Evolutionary conservation across 208 protist species (phyloP), one percentile per base, ranked within the genome.

Genomic region (Acanthamoeba culbertsoni): DNA sequence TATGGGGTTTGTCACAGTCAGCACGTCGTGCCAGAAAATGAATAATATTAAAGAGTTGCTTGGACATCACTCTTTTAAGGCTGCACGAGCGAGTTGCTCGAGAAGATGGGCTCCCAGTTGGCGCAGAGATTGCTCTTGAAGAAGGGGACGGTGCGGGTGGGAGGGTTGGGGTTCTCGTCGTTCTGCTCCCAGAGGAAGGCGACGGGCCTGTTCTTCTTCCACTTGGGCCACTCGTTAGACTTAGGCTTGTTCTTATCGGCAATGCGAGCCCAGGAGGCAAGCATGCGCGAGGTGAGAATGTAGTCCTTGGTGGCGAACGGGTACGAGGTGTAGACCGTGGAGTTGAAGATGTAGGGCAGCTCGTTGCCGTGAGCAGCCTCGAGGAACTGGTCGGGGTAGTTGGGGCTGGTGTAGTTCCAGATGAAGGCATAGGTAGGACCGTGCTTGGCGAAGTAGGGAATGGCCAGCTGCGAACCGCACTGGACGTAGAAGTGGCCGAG

Each of bases 401-500:
- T 91, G 55, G 92, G 92, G 51, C 84, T 92, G 0, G 77, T 55
- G 37, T 94, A 94, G 59, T 94, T 75, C 26, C 79, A 94, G 20
- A 94, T 94, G 10, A 79, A 94, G 1, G 37, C 63, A 26, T 86
- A 91, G 23, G 43, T 43, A 3, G 40, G 23, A 16, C 46, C 26
- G 53, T 46, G 20, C 3, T 43, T 3, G n/a, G 46, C 53, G 0
- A 94, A 51, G 59, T 94, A 94, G 46, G 90, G 37, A 35, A 77
- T 28, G 14, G 75, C 75, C 3, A 94, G 31, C 2, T 82, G 71
- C 0, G 55, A 82, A 46, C 92, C 92, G 51, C 92, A 94, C 2
- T 10, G 71, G 31, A 94, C 91, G 57, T 94, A 94, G 33, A 92
- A 94, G 45, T 86, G 75, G 35, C 79, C 92, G 84, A 94, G 84